Conservation (phyloP, 352 stramenopile species). For the Phytophthora hibernalis region DNA sequence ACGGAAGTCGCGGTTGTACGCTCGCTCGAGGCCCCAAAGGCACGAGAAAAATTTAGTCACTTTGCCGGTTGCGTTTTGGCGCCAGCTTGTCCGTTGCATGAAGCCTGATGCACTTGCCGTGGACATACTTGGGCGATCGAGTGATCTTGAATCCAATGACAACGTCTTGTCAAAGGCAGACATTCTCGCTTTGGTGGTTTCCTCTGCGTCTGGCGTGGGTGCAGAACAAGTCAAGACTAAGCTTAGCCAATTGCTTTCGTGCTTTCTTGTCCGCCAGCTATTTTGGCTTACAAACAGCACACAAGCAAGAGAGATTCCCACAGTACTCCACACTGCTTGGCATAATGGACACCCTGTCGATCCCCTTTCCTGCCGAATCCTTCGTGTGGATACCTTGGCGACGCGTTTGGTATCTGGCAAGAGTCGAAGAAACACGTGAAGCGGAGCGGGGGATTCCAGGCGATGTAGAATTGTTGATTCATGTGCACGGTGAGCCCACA, state of each 20-base stretch:
- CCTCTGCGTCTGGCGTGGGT: no score
- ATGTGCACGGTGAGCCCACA: constrained; percentile 56
- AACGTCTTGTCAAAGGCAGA: no score
- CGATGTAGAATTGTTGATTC: constrained; percentile 33
- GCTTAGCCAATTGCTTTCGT: not conserved
- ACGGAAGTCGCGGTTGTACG: not conserved
- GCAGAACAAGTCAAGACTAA: not conserved
- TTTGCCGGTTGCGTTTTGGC: not conserved
- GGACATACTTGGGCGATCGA: not conserved
- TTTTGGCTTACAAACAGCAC: not conserved
- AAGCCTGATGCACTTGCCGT: not conserved
- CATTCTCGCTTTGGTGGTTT: no score
- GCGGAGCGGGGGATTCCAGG: constrained; percentile 3
- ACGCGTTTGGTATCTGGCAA: constrained; percentile 56
- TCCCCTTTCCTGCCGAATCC: constrained; percentile 13
- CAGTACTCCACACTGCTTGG: not conserved
- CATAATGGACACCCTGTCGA: constrained; percentile 8
- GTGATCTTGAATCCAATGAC: constrained; percentile 10
- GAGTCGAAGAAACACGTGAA: constrained; percentile 36
- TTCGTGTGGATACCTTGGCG: constrained; percentile 57
- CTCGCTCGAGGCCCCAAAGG: not conserved
- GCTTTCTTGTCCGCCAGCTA: not conserved
- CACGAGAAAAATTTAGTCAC: constrained; percentile 5
- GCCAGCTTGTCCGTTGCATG: constrained; percentile 1
- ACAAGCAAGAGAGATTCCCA: not conserved